These are phyloP conservation scores for Leccinum sublutescens DNA, from an alignment of 768 basidiomycete genomes.

Conservation along the genomic window DNA sequence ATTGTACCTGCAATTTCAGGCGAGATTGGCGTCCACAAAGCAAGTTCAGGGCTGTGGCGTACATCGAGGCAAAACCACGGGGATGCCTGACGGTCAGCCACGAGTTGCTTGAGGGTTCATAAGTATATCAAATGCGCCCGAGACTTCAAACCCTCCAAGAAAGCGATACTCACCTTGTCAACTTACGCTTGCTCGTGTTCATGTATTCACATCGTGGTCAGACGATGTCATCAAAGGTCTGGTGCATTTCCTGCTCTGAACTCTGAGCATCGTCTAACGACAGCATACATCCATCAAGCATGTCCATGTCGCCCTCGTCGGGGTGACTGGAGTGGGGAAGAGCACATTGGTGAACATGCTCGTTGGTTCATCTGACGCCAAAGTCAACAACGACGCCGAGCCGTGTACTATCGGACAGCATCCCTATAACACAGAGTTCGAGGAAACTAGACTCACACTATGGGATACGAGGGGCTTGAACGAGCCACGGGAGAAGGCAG, in stretches of 20 bases:
- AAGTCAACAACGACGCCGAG: conserved; percentile 4
- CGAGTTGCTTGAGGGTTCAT: not conserved
- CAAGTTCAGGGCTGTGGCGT: not conserved
- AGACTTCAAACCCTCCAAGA: not conserved
- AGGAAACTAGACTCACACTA: not conserved
- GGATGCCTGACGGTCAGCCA: conserved; percentile 1
- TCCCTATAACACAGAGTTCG: not conserved
- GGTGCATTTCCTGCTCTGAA: not conserved
- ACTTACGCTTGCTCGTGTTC: not conserved
- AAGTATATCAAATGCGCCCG: not conserved
- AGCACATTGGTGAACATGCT: conserved; percentile 19
- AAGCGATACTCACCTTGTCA: not conserved
- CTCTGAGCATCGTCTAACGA: not conserved
- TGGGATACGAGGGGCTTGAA: conserved; percentile 17
- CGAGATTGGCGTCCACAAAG: not conserved
- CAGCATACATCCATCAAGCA: conserved; percentile 4
- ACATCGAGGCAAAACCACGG: conserved; percentile 3
- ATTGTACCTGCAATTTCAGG: not conserved
- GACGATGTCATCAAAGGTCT: conserved; percentile 4
- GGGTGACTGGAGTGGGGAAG: conserved; percentile 16
- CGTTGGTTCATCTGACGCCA: not conserved
- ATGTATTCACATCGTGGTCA: no score
- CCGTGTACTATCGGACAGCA: conserved; percentile 3
- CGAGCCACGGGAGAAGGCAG: conserved; percentile 5
- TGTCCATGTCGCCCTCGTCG: conserved; percentile 4